Percentiles rank a stretch among this genome's conserved stretches.
Conservation (phyloP, 306 rosid genomes). For the Elaeagnus macrophylla region DNA sequence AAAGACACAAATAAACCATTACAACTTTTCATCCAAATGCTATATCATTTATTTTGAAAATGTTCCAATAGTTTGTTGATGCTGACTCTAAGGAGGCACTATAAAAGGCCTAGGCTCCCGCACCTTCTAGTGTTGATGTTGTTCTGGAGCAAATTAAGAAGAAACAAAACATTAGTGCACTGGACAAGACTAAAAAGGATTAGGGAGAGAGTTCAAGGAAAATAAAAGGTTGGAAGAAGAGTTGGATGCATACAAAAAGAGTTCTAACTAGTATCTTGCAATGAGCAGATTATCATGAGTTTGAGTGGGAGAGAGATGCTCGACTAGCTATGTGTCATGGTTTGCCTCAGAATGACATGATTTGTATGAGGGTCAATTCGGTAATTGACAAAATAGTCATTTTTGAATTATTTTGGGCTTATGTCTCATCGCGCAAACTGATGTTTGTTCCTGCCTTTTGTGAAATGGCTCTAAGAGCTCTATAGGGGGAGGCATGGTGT, state of each 20-base stretch:
- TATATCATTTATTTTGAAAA: too few species aligned
- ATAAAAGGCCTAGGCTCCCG: constrained; percentile 52
- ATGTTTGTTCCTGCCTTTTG: too few species aligned
- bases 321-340: constrained; percentile 62
- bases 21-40: too few species aligned
- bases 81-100: constrained; percentile 81
- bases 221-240: constrained; percentile 66
- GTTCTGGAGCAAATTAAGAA: constrained; percentile 87
- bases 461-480: too few species aligned
- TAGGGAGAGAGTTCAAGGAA: constrained; percentile 99
- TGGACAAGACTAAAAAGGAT: constrained; percentile 87
- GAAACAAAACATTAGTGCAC: constrained; percentile 90
- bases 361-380: too few species aligned
- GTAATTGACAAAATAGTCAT: too few species aligned
- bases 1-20: too few species aligned
- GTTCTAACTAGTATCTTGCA: constrained; percentile 95
- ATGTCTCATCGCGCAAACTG: too few species aligned
- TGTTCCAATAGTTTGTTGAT: constrained; percentile 76
- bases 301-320: constrained; percentile 94
- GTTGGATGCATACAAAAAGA: constrained; percentile 95
- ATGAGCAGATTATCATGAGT: constrained; percentile 89
- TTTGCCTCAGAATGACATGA: too few species aligned
- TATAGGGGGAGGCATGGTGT: too few species aligned
- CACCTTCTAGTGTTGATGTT: constrained; percentile 80
- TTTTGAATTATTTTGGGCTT: too few species aligned